phyloP scores from a whole-genome alignment of 495 filamentous ascomycete genomes.

The Tuber melanosporum region DNA sequence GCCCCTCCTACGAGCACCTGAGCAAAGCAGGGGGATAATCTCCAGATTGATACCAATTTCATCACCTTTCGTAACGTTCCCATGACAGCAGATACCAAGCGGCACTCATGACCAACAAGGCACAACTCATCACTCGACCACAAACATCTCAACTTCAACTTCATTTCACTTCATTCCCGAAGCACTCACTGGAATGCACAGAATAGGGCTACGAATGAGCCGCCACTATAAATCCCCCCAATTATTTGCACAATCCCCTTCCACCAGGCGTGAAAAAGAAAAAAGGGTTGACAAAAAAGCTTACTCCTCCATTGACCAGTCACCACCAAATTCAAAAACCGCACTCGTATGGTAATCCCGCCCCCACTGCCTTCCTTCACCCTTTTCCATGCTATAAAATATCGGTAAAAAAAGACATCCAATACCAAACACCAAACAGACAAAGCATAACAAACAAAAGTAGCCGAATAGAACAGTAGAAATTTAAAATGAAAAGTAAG shows the following conservation, averaged over 20 bases:
- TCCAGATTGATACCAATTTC: not conserved
- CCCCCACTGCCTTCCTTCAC: not conserved
- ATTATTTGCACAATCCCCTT: not conserved
- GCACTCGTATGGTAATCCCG: not conserved
- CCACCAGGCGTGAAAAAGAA: not conserved
- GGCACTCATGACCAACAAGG: not conserved
- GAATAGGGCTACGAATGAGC: not conserved
- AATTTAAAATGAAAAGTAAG: not conserved
- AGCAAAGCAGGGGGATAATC: not conserved
- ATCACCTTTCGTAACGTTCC: not conserved
- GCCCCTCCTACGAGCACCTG: not conserved
- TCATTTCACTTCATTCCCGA: not conserved
- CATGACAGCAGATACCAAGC: not conserved
- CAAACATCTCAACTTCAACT: not conserved
- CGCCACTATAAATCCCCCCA: not conserved
- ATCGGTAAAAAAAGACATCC: not conserved
- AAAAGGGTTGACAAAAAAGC: not conserved
- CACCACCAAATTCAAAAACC: not conserved
- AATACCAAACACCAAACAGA: not conserved
- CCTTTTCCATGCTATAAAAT: not conserved
- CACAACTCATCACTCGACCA: not conserved
- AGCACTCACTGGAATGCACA: not conserved
- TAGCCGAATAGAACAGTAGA: not conserved
- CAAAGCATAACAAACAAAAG: not conserved
- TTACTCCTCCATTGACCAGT: not conserved